phyloP scores from a whole-genome alignment of 2,329 filamentous ascomycete species.

The Scedosporium minutisporum region DNA sequence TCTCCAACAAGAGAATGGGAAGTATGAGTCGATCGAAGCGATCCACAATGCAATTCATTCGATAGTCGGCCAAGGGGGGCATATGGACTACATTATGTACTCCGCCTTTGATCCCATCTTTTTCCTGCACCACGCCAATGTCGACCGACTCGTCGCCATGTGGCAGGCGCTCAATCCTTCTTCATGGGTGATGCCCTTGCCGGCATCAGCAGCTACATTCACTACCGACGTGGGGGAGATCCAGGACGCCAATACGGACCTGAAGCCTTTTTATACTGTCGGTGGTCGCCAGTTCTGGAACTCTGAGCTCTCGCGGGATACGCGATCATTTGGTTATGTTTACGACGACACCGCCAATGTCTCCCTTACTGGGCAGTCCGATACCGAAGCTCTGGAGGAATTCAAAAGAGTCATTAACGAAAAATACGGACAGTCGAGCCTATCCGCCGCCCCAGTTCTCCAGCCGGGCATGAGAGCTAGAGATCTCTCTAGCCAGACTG shows the following conservation, averaged over 20 bases:
- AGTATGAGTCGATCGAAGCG: slow-evolving; percentile 55
- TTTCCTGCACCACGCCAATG: slow-evolving; percentile 66
- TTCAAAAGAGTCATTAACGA: slow-evolving; percentile 46
- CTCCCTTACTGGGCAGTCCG: slow-evolving; percentile 21
- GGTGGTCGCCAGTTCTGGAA: slow-evolving; percentile 56
- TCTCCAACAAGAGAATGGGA: slow-evolving; percentile 35
- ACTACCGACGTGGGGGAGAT: slow-evolving; percentile 44
- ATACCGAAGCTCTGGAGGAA: slow-evolving; percentile 26
- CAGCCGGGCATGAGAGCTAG: not conserved
- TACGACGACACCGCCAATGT: slow-evolving; percentile 51
- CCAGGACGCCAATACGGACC: slow-evolving; percentile 43
- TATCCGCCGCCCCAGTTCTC: slow-evolving; percentile 11
- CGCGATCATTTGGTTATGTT: slow-evolving; percentile 59
- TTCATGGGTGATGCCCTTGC: slow-evolving; percentile 52
- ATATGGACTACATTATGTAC: slow-evolving; percentile 61
- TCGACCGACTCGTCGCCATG: slow-evolving; percentile 66
- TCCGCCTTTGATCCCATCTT: slow-evolving; percentile 75
- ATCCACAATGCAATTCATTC: slow-evolving; percentile 56
- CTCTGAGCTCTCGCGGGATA: slow-evolving; percentile 50
- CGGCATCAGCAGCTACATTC: slow-evolving; percentile 49
- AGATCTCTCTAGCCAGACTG: not conserved
- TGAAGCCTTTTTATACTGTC: slow-evolving; percentile 57
- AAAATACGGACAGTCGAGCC: slow-evolving; percentile 26
- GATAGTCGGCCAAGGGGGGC: slow-evolving; percentile 49
- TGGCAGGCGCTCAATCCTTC: slow-evolving; percentile 68